Conservation (phyloP, 106 monocot genomes). For the Narthecium ossifragum region DNA sequence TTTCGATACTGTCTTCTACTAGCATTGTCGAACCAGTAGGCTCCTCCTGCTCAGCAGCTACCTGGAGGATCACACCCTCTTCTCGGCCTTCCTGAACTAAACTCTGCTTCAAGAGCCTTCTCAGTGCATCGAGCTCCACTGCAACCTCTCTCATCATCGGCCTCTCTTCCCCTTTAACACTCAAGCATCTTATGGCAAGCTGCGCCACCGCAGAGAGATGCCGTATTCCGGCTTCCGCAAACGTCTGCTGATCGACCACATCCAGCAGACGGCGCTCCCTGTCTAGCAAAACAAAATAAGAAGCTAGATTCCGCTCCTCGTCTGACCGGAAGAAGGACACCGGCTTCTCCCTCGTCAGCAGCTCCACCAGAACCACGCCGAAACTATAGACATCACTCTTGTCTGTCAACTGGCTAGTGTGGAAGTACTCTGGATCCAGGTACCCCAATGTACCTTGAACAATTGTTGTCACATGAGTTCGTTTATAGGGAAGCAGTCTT, state of each 20-base stretch:
- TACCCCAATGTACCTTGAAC: slow-evolving; percentile 40
- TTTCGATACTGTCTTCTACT: too few species aligned
- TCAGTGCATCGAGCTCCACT: slow-evolving; percentile 19
- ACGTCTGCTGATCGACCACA: slow-evolving; percentile 13
- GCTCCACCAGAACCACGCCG: slow-evolving; percentile 52
- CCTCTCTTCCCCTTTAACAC: slow-evolving; percentile 27
- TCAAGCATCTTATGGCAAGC: slow-evolving; percentile 33
- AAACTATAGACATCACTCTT: slow-evolving; percentile 64
- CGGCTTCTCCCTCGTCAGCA: slow-evolving; percentile 36
- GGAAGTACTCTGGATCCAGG: slow-evolving; percentile 41
- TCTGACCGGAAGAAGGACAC: slow-evolving; percentile 16
- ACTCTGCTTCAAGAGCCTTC: slow-evolving; percentile 5
- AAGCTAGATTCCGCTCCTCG: slow-evolving; percentile 15
- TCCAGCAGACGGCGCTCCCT: slow-evolving; percentile 8
- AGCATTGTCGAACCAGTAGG: too few species aligned
- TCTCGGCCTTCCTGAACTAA: neutral
- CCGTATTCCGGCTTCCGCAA: slow-evolving; percentile 21
- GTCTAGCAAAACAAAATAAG: slow-evolving; percentile 10
- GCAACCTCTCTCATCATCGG: slow-evolving; percentile 31
- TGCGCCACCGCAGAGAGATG: slow-evolving; percentile 18
- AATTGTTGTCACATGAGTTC: slow-evolving; percentile 23
- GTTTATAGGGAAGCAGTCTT: slow-evolving; percentile 22
- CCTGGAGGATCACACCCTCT: too few species aligned
- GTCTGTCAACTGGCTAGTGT: slow-evolving; percentile 19
- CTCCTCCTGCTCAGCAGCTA: too few species aligned